Evolutionary conservation across 2,329 filamentous ascomycete genomes (phyloP), one percentile per base, ranked within the genome.

Genomic region (Microcera coccophila): DNA sequence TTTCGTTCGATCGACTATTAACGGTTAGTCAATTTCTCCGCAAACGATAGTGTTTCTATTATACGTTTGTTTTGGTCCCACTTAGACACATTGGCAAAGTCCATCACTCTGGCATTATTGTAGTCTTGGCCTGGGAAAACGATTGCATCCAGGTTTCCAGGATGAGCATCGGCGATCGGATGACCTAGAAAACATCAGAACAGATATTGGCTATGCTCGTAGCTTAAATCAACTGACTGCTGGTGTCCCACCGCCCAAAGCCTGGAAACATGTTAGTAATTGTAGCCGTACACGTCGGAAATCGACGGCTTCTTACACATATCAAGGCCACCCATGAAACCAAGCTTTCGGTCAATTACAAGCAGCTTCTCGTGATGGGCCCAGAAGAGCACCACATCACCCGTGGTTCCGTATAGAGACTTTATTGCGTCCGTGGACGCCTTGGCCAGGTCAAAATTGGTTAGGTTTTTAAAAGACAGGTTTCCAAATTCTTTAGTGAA

Each of bases 361-460:
- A 87, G 88, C 1, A 95, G 76, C 66, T 96, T 96, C 68, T 96
- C 90, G 55, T 95, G 90, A 57, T 95, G 90, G 3, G 89, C 88
- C 90, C 90, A 95, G 66, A 88, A 95, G 1, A 95, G 69, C 10
- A 95, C 85, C 2, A 90, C 80, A 53, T 86, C 89, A 22, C 90
- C 86, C 24, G 81, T 81, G 38, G 87, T 84, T 41, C 90, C 90
- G 59, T 95, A 95, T 1, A 95, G 67, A 1, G 83, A 80, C 61
- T 89, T 87, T 37, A 95, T 61, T 2, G 85, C 78, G 57, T 93
- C 86, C 18, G 75, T 74, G 1, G 87, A 85, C 33, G 90, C 72
- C 54, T 83, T 84, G 15, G 81, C 76, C 1, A 82, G 63, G 36
- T 73, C 62, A 75, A 79, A 58, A 62, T 75, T 70, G 36, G 69